A percentile compares a stretch with the other conserved stretches of the same genome.
These are phyloP conservation scores for Solanum hybrid DNA, from an alignment of 305 asterid genomes.

Conservation along the genomic window DNA sequence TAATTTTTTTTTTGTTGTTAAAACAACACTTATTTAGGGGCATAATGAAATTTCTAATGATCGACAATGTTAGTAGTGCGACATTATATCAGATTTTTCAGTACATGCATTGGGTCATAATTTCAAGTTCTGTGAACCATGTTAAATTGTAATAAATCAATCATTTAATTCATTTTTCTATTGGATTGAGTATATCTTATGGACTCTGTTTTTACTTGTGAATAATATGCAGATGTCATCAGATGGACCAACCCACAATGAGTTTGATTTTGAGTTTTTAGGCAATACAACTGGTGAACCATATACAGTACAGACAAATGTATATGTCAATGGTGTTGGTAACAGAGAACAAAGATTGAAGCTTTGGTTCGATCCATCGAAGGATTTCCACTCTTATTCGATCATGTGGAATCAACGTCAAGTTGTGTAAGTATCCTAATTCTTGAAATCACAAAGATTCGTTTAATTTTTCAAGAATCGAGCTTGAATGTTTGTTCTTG, in stretches of 20 bases:
- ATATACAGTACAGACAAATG: constrained; percentile 71
- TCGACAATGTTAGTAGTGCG: neutral
- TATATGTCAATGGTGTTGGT: constrained; percentile 78
- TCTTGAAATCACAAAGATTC: neutral
- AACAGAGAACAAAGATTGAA: constrained; percentile 79
- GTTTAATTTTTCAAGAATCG: neutral
- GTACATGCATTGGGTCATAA: neutral
- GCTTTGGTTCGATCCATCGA: constrained; percentile 90
- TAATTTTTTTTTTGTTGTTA: neutral
- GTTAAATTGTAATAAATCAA: neutral
- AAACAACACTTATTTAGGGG: neutral
- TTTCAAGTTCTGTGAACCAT: neutral
- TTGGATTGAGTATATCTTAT: neutral
- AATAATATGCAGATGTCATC: constrained; percentile 68
- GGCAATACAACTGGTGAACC: constrained; percentile 89
- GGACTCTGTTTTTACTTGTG: neutral
- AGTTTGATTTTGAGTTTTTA: constrained; percentile 83
- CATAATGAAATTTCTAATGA: neutral
- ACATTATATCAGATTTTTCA: neutral
- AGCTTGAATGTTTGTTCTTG: neutral
- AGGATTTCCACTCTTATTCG: constrained; percentile 74
- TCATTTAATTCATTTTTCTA: neutral
- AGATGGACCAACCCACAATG: constrained; percentile 71
- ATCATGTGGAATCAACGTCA: constrained; percentile 74
- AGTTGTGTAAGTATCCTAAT: constrained; percentile 44